Conservation (phyloP, 768 basidiomycete species). For the Coprinopsis cinerea region DNA sequence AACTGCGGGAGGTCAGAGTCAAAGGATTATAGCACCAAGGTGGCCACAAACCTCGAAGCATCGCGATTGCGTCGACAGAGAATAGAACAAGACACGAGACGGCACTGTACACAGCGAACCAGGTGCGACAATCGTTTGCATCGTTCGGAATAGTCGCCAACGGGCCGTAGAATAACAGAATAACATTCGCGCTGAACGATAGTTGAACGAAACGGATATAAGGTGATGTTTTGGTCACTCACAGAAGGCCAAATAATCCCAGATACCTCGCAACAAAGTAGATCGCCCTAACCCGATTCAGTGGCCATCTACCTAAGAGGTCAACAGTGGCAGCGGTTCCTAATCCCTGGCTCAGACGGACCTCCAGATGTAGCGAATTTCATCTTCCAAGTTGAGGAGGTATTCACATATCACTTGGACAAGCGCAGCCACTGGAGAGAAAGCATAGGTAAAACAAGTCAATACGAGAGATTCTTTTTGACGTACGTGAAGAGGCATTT, state of each 20-base stretch:
- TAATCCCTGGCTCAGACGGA: neutral
- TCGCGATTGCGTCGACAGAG: slow-evolving; percentile 7
- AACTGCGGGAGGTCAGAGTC: neutral
- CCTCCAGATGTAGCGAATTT: slow-evolving; percentile 8
- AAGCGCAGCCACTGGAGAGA: slow-evolving; percentile 3
- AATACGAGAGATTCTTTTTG: neutral
- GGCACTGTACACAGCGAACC: neutral
- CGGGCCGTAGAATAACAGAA: slow-evolving; percentile 4
- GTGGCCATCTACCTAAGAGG: neutral
- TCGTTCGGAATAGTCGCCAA: neutral
- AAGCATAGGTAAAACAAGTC: neutral
- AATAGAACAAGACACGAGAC: slow-evolving; percentile 6
- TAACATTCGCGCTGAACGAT: neutral
- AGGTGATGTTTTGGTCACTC: no score
- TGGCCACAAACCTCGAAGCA: slow-evolving; percentile 6
- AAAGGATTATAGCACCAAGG: neutral
- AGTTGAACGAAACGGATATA: neutral
- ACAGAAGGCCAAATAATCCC: neutral
- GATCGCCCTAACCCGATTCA: slow-evolving; percentile 6
- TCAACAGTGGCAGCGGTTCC: neutral
- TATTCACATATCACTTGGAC: neutral
- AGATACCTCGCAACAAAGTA: slow-evolving; percentile 5
- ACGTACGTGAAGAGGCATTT: slow-evolving; percentile 2
- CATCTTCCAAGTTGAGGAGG: slow-evolving; percentile 1
- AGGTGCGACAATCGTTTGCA: neutral